A percentile compares a stretch with the other conserved stretches of the same genome.
phyloP scores from a whole-genome alignment of 2,329 filamentous ascomycete genomes.

The Sporothrix humicola region DNA sequence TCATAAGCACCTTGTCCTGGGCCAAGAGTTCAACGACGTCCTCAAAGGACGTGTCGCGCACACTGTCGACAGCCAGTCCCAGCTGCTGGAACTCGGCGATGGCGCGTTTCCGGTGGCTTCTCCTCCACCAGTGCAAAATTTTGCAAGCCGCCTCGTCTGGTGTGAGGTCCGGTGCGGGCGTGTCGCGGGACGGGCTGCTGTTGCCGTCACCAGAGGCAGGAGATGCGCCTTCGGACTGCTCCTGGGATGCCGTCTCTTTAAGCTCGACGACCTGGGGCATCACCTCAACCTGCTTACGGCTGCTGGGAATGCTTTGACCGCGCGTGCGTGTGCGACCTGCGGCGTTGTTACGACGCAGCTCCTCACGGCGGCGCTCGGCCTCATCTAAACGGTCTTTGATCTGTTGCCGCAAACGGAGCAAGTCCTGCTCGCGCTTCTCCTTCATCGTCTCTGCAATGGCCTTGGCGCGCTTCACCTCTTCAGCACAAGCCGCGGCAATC shows the following conservation, averaged over 20 bases:
- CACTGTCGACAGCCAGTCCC: constrained; percentile 71
- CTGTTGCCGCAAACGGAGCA: constrained; percentile 70
- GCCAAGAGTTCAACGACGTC: constrained; percentile 72
- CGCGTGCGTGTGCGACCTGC: constrained; percentile 52
- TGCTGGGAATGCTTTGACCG: constrained; percentile 57
- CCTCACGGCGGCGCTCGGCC: constrained; percentile 72
- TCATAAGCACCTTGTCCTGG: constrained; percentile 67
- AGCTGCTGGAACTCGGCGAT: constrained; percentile 70
- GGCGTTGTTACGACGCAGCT: constrained; percentile 64
- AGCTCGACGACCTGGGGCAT: constrained; percentile 58
- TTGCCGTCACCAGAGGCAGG: neutral
- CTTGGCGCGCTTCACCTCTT: constrained; percentile 82
- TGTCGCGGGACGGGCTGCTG: constrained; percentile 39
- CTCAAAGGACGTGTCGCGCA: constrained; percentile 74
- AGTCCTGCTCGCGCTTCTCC: constrained; percentile 76
- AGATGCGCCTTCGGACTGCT: neutral
- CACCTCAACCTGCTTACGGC: constrained; percentile 55
- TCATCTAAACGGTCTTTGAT: constrained; percentile 83
- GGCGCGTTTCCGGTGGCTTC: constrained; percentile 60
- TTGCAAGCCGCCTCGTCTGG: constrained; percentile 65
- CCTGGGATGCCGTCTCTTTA: constrained; percentile 49
- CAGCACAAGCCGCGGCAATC: constrained; percentile 79
- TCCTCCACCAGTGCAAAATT: constrained; percentile 75
- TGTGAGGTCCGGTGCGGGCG: constrained; percentile 37
- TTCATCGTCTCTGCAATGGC: constrained; percentile 82